Base-by-base conservation (phyloP, 2,329 filamentous ascomycete species). In the Coniella lustricola region DNA sequence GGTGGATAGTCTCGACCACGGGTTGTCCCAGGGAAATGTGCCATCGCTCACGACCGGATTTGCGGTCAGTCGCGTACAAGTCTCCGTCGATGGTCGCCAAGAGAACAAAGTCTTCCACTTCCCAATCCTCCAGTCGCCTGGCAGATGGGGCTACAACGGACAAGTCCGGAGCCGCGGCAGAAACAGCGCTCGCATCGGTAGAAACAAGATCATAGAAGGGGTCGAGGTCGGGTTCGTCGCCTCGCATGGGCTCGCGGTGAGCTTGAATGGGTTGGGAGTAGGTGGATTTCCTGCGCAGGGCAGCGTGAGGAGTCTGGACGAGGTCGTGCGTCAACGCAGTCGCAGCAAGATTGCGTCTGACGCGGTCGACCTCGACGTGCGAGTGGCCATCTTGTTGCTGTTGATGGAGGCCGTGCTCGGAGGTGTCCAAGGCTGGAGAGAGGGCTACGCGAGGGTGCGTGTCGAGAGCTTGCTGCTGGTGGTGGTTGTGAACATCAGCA, bases 71-170 rank as follows among this genome's bases (percentile, higher is more conserved):
- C 66, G 91, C 90, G 72, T 95, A 87, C 62, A 97, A 81, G 66
- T 89, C 87, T 77, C 93, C 93, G 77, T 97, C 90, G 81, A 97
- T 87, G 80, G 93, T 97, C 87, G 93, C 91, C 86, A 98, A 77
- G 76, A 98, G 88, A 74, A 97, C 87, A 81, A 96, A 95, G 77
- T 97, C 90, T 87, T 97, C 91, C 73, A 96, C 90, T 86, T 96
- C 89, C 91, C 91, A 97, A 74, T 96, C 91, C 81, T 90, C 85
- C 80, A 97, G 77, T 77, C 85, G 94, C 82, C 91, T 90, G 90
- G 90, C 91, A 85, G 81, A 70, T 81, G 86, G 87, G 88, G 90
- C 90, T 95, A 88, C 81, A 77, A 96, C 90, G 87, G 89, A 81
- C 76, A 81, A 73, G 74, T 85, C 90, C 87, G 89, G 90, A 95